Evolutionary conservation across 768 basidiomycete genomes (phyloP).

Genomic region (Lentinula lateritia): DNA sequence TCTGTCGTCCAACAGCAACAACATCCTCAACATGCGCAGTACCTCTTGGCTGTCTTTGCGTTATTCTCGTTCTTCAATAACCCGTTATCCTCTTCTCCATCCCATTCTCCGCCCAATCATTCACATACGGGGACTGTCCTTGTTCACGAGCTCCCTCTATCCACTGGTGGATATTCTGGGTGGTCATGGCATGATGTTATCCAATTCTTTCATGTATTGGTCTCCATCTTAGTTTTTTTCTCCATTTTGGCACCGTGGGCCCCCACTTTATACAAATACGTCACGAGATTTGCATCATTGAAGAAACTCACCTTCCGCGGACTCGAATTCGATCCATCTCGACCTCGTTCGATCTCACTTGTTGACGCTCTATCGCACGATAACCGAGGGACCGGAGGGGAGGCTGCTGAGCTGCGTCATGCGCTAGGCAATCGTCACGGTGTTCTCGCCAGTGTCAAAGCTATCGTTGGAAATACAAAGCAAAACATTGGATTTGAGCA

Average conservation of each 20-base stretch:
- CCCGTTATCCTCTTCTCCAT: conserved; percentile 38
- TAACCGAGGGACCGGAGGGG: conserved; percentile 29
- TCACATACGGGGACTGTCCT: conserved; percentile 58
- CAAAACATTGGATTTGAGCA: conserved; percentile 26
- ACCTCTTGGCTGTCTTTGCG: conserved; percentile 77
- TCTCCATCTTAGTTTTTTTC: conserved; percentile 57
- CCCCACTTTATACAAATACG: neutral
- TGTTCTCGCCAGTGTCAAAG: neutral
- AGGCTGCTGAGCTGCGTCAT: conserved; percentile 29
- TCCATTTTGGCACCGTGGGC: conserved; percentile 46
- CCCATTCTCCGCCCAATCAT: conserved; percentile 25
- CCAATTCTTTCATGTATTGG: conserved; percentile 62
- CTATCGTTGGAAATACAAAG: conserved; percentile 16
- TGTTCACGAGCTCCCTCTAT: conserved; percentile 25
- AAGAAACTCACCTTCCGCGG: neutral
- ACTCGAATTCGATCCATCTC: neutral
- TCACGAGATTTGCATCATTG: neutral
- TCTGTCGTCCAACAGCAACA: conserved; percentile 7
- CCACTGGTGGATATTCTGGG: conserved; percentile 6
- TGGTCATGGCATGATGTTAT: conserved; percentile 50
- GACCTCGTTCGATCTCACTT: conserved; percentile 19
- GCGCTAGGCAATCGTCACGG: conserved; percentile 24
- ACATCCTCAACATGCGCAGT: conserved; percentile 44
- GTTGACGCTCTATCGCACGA: conserved; percentile 25
- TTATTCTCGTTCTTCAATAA: conserved; percentile 86